Evolutionary conservation across 176 grass and related monocot genomes (phyloP).

Genomic region (Rhynchospora breviuscula): DNA sequence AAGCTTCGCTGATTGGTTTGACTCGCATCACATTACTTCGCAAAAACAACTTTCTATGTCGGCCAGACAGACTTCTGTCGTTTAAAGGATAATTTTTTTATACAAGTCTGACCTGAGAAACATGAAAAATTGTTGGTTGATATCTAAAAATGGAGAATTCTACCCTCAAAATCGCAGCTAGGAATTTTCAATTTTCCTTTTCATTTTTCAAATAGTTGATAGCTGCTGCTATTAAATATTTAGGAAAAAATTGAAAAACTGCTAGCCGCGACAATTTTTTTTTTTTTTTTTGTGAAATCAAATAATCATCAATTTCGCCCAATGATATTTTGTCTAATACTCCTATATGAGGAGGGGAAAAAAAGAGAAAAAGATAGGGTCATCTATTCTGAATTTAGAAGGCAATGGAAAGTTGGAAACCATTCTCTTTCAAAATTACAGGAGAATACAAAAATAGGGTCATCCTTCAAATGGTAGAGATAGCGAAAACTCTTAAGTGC

Average conservation of each 20-base stretch:
- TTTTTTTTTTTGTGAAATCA: neutral
- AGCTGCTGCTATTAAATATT: too few species aligned
- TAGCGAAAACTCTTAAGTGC: neutral
- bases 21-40: neutral
- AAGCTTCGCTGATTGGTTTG: neutral
- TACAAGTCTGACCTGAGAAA: neutral
- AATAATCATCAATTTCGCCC: neutral
- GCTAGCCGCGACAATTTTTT: neutral
- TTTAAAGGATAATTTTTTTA: neutral
- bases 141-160: too few species aligned
- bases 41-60: neutral
- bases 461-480: neutral
- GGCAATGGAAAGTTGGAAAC: neutral
- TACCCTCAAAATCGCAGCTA: too few species aligned
- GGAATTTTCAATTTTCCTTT: too few species aligned
- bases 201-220: too few species aligned
- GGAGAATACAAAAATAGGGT: neutral
- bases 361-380: too few species aligned
- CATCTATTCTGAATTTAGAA: neutral
- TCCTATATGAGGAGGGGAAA: too few species aligned
- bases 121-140: neutral
- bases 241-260: neutral
- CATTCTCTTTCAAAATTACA: neutral
- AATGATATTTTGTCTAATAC: too few species aligned
- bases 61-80: neutral